These are phyloP conservation scores for Chrysoporthe deuterocubensis DNA, from an alignment of 2,329 filamentous ascomycete genomes.

Conservation along the genomic window DNA sequence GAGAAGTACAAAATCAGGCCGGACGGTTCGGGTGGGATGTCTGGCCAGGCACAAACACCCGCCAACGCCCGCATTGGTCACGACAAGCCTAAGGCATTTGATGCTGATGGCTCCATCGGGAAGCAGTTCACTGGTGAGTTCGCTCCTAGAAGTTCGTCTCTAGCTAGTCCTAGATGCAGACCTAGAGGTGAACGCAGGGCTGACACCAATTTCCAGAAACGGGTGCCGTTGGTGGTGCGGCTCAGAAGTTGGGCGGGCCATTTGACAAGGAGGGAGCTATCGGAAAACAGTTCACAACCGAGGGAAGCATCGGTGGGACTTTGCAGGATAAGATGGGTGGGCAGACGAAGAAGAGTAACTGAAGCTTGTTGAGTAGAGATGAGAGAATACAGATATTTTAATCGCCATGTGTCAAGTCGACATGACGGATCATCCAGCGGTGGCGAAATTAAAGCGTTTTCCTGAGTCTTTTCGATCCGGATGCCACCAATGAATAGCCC, in stretches of 20 bases:
- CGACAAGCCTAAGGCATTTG: constrained; percentile 47
- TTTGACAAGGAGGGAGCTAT: constrained; percentile 55
- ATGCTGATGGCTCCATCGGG: constrained; percentile 54
- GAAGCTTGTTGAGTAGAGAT: background rate
- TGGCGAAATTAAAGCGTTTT: too few species aligned
- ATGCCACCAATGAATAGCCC: too few species aligned
- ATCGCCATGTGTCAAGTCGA: too few species aligned
- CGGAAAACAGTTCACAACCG: constrained; percentile 59
- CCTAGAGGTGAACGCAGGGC: background rate
- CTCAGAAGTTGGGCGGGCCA: constrained; percentile 54
- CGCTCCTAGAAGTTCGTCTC: background rate
- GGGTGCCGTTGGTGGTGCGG: constrained; percentile 54
- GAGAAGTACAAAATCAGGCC: constrained; percentile 27
- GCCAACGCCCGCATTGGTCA: constrained; percentile 34
- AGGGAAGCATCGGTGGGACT: constrained; percentile 56
- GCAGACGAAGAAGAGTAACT: constrained; percentile 33
- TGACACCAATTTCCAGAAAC: constrained; percentile 38
- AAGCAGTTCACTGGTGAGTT: constrained; percentile 57
- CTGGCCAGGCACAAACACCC: constrained; percentile 29
- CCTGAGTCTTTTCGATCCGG: too few species aligned
- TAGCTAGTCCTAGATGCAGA: background rate
- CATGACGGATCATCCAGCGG: too few species aligned
- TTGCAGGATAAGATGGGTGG: constrained; percentile 53
- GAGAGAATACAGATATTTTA: too few species aligned
- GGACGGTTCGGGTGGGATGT: constrained; percentile 25